phyloP scores from a whole-genome alignment of 2,329 filamentous ascomycete genomes.

The Madurella fahalii region DNA sequence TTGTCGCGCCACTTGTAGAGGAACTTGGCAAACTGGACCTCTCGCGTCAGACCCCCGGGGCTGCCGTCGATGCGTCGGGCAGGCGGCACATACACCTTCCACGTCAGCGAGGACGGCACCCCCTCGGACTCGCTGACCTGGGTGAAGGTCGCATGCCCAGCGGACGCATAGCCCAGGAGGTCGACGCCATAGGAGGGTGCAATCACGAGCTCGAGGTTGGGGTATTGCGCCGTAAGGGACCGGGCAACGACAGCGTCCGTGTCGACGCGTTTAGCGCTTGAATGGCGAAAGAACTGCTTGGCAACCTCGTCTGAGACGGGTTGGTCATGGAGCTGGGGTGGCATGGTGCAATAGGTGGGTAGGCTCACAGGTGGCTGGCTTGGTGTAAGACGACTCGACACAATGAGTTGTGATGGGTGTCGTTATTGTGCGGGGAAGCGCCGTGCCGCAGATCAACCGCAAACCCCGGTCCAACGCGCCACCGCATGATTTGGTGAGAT shows the following conservation, averaged over 20 bases:
- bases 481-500: too few species aligned
- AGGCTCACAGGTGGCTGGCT: too few species aligned
- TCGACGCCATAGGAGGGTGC: slow-evolving; percentile 32
- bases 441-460: too few species aligned
- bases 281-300: slow-evolving; percentile 38
- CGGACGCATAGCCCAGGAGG: slow-evolving; percentile 40
- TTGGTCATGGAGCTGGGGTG: neutral
- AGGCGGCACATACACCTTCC: slow-evolving; percentile 39
- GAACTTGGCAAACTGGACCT: slow-evolving; percentile 39
- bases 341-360: neutral
- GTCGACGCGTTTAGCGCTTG: slow-evolving; percentile 37
- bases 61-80: slow-evolving; percentile 38
- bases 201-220: slow-evolving; percentile 39
- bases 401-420: too few species aligned
- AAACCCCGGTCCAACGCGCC: too few species aligned
- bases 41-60: slow-evolving; percentile 33
- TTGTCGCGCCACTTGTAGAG: slow-evolving; percentile 39
- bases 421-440: too few species aligned
- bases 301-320: slow-evolving; percentile 19
- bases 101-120: slow-evolving; percentile 35
- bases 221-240: slow-evolving; percentile 41
- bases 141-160: slow-evolving; percentile 36
- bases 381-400: too few species aligned
- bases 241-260: slow-evolving; percentile 41
- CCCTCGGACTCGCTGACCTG: slow-evolving; percentile 27